Conservation (phyloP, 495 filamentous ascomycete genomes). For the Podospora bellae-mahoneyi region DNA sequence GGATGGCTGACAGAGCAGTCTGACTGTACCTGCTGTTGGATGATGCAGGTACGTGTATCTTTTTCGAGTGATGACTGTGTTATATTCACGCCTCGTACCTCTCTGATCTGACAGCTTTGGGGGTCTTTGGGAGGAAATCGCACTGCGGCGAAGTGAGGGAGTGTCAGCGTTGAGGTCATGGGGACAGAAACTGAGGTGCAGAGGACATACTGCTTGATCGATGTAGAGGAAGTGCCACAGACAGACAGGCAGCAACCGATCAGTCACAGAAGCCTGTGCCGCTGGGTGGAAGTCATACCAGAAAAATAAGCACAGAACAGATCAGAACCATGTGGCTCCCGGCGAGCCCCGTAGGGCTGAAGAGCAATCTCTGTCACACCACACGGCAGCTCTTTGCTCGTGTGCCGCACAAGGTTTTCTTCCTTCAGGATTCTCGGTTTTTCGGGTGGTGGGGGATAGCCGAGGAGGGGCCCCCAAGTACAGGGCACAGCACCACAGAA, state of each 20-base stretch:
- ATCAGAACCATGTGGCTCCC: not conserved
- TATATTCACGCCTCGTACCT: not conserved
- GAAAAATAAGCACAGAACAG: not conserved
- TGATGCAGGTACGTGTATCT: not conserved
- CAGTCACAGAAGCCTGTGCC: not conserved
- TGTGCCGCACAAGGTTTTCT: not conserved
- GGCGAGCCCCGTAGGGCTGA: not conserved
- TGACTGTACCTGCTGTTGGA: not conserved
- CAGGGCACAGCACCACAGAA: not conserved
- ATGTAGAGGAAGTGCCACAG: not conserved
- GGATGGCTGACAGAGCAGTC: not conserved
- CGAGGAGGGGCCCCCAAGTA: not conserved
- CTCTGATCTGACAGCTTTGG: not conserved
- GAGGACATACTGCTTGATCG: not conserved
- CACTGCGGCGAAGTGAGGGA: not conserved
- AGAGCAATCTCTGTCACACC: not conserved
- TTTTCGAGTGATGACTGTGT: not conserved
- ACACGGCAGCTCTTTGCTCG: not conserved
- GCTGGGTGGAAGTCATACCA: not conserved
- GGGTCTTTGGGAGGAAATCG: too few species aligned
- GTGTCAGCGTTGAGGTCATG: not conserved
- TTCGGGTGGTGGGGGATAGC: not conserved
- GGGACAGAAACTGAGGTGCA: too few species aligned
- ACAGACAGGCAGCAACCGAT: not conserved
- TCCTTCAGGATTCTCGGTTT: not conserved